These are phyloP conservation scores for Pleurotus salmoneostramineus DNA, from an alignment of 768 basidiomycete genomes.

Conservation along the genomic window DNA sequence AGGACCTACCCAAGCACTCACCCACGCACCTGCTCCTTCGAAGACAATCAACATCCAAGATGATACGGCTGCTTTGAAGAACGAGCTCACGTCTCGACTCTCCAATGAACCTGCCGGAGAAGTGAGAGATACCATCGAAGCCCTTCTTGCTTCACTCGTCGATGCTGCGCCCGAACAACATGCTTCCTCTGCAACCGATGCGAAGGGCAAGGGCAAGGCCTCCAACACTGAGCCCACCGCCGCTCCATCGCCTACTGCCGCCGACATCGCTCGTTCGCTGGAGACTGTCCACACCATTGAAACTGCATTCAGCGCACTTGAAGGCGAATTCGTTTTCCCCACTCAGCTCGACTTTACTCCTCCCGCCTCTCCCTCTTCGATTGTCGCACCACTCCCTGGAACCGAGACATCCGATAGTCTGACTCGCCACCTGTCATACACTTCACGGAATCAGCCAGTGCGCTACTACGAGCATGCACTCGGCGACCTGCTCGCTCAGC, in stretches of 20 bases:
- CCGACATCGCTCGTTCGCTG: slow-evolving; percentile 29
- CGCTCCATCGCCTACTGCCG: slow-evolving; percentile 16
- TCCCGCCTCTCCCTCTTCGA: slow-evolving; percentile 16
- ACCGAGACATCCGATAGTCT: slow-evolving; percentile 16
- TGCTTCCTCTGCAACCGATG: not conserved
- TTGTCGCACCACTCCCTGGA: not conserved
- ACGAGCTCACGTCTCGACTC: slow-evolving; percentile 9
- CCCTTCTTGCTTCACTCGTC: not conserved
- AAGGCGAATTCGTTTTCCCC: slow-evolving; percentile 36
- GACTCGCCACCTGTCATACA: slow-evolving; percentile 48
- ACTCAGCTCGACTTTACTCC: slow-evolving; percentile 36
- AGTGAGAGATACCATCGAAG: not conserved
- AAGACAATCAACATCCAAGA: not conserved
- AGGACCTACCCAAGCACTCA: slow-evolving; percentile 3
- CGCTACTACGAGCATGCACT: slow-evolving; percentile 61
- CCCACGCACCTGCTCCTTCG: not conserved
- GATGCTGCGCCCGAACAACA: not conserved
- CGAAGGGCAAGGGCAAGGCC: slow-evolving; percentile 28
- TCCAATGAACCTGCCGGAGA: not conserved
- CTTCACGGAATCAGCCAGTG: slow-evolving; percentile 52
- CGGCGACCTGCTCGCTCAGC: slow-evolving; percentile 45
- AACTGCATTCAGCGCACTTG: slow-evolving; percentile 32
- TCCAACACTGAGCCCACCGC: slow-evolving; percentile 8
- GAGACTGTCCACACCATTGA: slow-evolving; percentile 36
- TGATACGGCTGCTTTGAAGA: slow-evolving; percentile 1